These are phyloP conservation scores for Aureobasidium sp. DNA, from an alignment of 2,329 filamentous ascomycete species.

Conservation along the genomic window DNA sequence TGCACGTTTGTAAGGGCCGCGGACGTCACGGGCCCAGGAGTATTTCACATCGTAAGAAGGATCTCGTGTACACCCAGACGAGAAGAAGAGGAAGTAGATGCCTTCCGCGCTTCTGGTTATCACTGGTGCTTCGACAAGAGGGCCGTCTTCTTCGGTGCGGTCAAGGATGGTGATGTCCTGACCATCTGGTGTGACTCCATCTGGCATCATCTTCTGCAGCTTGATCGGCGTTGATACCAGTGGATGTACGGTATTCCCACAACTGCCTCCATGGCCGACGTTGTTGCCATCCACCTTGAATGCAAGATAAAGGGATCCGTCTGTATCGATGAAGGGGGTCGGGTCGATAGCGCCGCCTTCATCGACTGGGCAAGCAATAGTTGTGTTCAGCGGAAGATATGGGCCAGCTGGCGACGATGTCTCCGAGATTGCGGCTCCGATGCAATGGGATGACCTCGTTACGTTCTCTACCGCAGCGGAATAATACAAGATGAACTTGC, in stretches of 20 bases:
- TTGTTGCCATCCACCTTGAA: conserved; percentile 31
- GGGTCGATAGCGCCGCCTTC: conserved; percentile 29
- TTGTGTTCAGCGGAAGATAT: conserved; percentile 19
- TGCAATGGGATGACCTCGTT: conserved; percentile 20
- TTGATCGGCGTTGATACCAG: conserved; percentile 25
- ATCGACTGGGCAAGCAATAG: conserved; percentile 22
- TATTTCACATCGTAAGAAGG: conserved; percentile 27
- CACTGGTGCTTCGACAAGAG: conserved; percentile 28
- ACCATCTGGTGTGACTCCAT: conserved; percentile 22
- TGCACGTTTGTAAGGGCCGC: conserved; percentile 25
- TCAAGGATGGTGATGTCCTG: conserved; percentile 21
- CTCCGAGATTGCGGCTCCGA: conserved; percentile 26
- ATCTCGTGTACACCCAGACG: conserved; percentile 25
- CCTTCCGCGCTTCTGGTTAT: conserved; percentile 22
- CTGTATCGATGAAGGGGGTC: conserved; percentile 21
- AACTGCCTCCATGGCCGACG: conserved; percentile 23
- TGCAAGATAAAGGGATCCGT: conserved; percentile 23
- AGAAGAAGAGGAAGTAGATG: conserved; percentile 30
- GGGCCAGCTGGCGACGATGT: conserved; percentile 21
- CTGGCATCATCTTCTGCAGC: conserved; percentile 24
- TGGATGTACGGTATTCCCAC: conserved; percentile 23
- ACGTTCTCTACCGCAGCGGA: conserved; percentile 19
- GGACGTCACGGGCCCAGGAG: conserved; percentile 21
- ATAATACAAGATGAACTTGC: conserved; percentile 28
- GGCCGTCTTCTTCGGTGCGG: conserved; percentile 24